Conservation (phyloP, 2,329 filamentous ascomycete genomes). For the Berkeleyomyces basicola region DNA sequence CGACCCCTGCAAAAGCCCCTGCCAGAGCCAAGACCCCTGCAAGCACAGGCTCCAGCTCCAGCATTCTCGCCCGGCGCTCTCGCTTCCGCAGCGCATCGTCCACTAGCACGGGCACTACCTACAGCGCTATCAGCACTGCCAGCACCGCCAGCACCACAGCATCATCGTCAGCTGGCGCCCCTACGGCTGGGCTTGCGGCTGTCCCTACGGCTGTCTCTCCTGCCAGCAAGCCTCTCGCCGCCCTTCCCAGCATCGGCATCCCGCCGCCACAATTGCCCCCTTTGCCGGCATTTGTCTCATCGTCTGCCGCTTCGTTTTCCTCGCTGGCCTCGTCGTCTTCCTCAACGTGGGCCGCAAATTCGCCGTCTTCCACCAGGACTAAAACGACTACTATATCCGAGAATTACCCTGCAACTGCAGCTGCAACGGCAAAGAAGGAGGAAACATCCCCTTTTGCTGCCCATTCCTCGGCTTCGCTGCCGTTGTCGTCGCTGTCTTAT, state of each 20-base stretch:
- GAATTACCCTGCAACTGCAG: not conserved
- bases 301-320: not conserved
- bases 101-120: not conserved
- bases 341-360: not conserved
- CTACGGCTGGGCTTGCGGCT: not conserved
- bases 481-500: not conserved
- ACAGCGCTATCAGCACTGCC: not conserved
- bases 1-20: not conserved
- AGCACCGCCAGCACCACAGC: not conserved
- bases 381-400: not conserved
- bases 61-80: not conserved
- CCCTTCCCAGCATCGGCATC: constrained; percentile 1
- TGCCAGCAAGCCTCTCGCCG: not conserved
- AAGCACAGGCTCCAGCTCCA: not conserved
- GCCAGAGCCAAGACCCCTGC: not conserved
- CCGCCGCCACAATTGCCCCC: constrained; percentile 4
- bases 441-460: not conserved
- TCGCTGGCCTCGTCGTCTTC: not conserved
- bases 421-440: not conserved
- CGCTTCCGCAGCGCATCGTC: not conserved
- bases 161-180: too few species aligned
- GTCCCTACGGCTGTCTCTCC: not conserved
- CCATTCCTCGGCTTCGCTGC: not conserved
- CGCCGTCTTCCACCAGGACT: not conserved
- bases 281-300: not conserved